Evolutionary conservation across 441 rosid species (phyloP).

Genomic region (Macaranga tanarius): DNA sequence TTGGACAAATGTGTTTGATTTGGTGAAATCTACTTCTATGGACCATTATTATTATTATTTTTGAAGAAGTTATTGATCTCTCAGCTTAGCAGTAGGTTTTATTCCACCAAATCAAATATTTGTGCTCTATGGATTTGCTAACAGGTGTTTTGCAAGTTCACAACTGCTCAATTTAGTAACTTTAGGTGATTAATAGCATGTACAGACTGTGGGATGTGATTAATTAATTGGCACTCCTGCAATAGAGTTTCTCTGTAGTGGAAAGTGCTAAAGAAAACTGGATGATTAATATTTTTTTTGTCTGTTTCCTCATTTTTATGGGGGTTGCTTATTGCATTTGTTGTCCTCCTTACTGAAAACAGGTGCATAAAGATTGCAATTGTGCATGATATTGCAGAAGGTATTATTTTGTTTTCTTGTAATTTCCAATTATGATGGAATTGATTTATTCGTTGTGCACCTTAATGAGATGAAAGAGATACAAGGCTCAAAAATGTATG

Average conservation of each 20-base stretch:
- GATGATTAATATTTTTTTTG: background rate
- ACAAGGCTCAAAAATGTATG: background rate
- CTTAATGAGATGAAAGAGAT: background rate
- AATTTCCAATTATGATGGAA: constrained; percentile 2
- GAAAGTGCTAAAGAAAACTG: background rate
- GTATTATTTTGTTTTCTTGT: constrained; percentile 32
- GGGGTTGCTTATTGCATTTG: background rate
- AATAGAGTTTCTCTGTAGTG: background rate
- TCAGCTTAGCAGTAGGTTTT: background rate
- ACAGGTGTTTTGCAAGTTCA: background rate
- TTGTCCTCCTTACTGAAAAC: constrained; percentile 26
- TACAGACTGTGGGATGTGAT: background rate
- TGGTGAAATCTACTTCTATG: background rate
- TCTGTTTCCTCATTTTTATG: background rate
- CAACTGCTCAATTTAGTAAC: background rate
- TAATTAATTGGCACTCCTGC: too few relatives aligned
- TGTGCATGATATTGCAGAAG: constrained; percentile 96
- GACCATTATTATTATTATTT: background rate
- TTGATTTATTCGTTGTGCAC: background rate
- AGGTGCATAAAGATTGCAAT: constrained; percentile 94
- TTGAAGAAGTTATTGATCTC: background rate
- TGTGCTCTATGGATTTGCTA: background rate
- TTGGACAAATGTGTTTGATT: background rate
- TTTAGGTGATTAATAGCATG: background rate
- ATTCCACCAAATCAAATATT: background rate